Percentiles rank a stretch among this genome's conserved stretches.
Evolutionary conservation across 2,329 filamentous ascomycete genomes (phyloP).

Genomic region (Arthrobotrys entomopaga): DNA sequence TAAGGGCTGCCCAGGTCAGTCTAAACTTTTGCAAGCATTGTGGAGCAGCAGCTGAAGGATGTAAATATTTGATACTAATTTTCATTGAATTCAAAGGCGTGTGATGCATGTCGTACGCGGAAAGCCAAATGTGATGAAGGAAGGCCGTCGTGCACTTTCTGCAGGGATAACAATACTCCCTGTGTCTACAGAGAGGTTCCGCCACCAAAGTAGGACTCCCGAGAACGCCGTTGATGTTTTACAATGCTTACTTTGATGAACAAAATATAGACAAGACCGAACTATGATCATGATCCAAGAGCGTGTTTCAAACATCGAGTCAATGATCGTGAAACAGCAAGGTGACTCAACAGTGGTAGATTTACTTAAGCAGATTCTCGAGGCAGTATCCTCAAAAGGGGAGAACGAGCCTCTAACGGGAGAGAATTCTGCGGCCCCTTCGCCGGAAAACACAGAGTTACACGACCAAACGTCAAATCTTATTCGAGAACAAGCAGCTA

Average conservation of each 20-base stretch:
- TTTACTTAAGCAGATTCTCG: conserved; percentile 59
- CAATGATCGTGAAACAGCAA: conserved; percentile 59
- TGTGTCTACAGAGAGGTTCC: conserved; percentile 92
- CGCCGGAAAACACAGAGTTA: conserved; percentile 31
- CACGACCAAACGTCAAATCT: conserved; percentile 37
- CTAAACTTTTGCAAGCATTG: neutral
- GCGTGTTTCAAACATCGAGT: conserved; percentile 62
- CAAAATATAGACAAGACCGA: conserved; percentile 63
- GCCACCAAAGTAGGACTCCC: conserved; percentile 79
- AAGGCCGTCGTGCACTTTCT: conserved; percentile 82
- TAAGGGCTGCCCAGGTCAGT: conserved; percentile 72
- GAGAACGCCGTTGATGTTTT: conserved; percentile 11
- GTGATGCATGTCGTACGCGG: conserved; percentile 84
- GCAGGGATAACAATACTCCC: conserved; percentile 82
- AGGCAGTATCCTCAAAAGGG: conserved; percentile 20
- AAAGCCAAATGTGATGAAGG: conserved; percentile 94
- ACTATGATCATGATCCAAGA: conserved; percentile 66
- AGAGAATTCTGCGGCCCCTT: conserved; percentile 16
- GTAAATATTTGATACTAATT: neutral
- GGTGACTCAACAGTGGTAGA: conserved; percentile 60
- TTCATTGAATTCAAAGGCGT: conserved; percentile 71
- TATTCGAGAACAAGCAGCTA: conserved; percentile 3
- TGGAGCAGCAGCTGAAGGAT: too few relatives aligned
- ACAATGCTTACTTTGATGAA: conserved; percentile 50
- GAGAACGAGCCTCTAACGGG: conserved; percentile 50